A percentile compares a stretch with the other conserved stretches of the same genome.
These are phyloP conservation scores for Pythium monospermum DNA, from an alignment of 352 stramenopile genomes.

Conservation along the genomic window DNA sequence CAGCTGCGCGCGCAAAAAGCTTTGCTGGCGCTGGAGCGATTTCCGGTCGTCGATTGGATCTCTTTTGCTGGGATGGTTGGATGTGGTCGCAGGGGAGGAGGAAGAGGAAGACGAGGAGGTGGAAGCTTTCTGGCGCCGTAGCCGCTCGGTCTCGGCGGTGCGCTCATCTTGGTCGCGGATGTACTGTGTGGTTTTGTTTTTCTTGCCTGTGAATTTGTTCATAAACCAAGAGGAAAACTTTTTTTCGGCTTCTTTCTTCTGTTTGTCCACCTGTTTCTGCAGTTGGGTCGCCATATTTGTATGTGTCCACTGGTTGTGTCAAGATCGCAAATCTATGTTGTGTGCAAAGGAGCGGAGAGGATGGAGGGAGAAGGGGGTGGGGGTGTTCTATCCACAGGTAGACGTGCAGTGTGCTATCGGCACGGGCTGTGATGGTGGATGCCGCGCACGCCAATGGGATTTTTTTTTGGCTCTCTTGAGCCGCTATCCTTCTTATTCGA, in stretches of 20 bases:
- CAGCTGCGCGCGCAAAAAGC: conserved; percentile 60
- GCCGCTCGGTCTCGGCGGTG: conserved; percentile 29
- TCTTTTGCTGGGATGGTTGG: no score
- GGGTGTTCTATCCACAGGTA: no score
- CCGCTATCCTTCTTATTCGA: conserved; percentile 25
- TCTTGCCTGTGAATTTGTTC: conserved; percentile 59
- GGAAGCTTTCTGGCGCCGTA: conserved; percentile 25
- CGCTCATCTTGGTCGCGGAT: conserved; percentile 57
- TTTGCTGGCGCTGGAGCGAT: conserved; percentile 59
- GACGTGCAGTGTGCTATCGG: not conserved
- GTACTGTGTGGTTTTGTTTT: conserved; percentile 49
- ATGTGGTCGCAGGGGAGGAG: conserved; percentile 26
- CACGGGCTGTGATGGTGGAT: no score
- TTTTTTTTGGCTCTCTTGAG: no score
- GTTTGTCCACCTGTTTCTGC: conserved; percentile 50
- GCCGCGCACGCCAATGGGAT: no score
- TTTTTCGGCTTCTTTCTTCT: conserved; percentile 53
- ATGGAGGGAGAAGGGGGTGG: not conserved
- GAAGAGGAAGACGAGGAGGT: conserved; percentile 32
- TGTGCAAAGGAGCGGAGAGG: not conserved
- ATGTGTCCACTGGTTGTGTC: not conserved
- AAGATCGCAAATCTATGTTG: not conserved
- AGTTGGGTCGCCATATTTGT: conserved; percentile 13
- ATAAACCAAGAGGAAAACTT: conserved; percentile 69
- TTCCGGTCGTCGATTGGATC: no score